phyloP scores from a whole-genome alignment of 129 eudicot genomes.

The Escallonia rubra region DNA sequence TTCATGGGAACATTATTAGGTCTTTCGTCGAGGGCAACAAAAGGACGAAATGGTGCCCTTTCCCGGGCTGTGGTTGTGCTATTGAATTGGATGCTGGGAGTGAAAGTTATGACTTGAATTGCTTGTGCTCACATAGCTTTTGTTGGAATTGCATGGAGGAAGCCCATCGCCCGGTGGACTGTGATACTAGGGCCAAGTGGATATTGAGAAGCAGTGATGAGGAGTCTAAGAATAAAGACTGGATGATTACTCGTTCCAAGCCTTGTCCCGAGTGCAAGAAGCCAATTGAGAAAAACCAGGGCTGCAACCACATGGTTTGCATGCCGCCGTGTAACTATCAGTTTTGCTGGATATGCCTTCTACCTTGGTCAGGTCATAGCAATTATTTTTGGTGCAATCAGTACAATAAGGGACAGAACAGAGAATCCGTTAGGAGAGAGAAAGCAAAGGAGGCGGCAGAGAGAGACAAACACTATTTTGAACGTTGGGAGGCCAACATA shows the following conservation, averaged over 20 bases:
- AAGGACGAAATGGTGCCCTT: slow-evolving; percentile 5
- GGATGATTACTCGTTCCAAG: slow-evolving; percentile 6
- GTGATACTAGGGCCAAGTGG: slow-evolving; percentile 5
- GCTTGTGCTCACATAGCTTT: not conserved
- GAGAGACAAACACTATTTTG: slow-evolving; percentile 11
- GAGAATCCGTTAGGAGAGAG: not conserved
- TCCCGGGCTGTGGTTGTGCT: slow-evolving; percentile 4
- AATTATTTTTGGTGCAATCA: not conserved
- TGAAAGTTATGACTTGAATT: not conserved
- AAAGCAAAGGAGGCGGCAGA: not conserved
- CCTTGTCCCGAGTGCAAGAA: slow-evolving; percentile 10
- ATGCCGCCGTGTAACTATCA: not conserved
- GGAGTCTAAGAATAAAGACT: not conserved
- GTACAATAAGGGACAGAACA: not conserved
- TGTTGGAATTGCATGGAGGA: slow-evolving; percentile 11
- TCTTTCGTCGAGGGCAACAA: not conserved
- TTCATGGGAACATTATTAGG: not conserved
- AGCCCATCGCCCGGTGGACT: slow-evolving; percentile 5
- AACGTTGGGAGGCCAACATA: slow-evolving; percentile 9
- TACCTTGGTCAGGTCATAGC: not conserved
- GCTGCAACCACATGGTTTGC: slow-evolving; percentile 6
- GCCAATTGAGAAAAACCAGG: slow-evolving; percentile 6
- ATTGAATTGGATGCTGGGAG: not conserved
- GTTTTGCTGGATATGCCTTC: slow-evolving; percentile 6
- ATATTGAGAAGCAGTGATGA: not conserved